These are phyloP conservation scores for Claviceps maximensis DNA, from an alignment of 2,329 filamentous ascomycete genomes.

Conservation along the genomic window DNA sequence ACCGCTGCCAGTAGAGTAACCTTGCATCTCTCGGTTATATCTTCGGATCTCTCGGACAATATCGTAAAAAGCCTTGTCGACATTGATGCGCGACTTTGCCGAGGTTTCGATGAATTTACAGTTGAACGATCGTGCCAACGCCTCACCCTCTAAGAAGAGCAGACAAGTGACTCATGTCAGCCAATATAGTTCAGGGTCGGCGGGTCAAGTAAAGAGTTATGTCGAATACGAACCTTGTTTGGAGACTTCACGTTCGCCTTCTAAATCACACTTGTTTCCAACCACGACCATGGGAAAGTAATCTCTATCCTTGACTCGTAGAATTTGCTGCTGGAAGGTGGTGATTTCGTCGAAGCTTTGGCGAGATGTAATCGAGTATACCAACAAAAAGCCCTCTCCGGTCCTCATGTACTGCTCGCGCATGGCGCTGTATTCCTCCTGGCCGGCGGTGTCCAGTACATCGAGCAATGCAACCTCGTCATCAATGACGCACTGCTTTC, in stretches of 20 bases:
- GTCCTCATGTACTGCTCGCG: slow-evolving; percentile 99
- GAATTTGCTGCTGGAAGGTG: slow-evolving; percentile 97
- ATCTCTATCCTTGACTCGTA: slow-evolving; percentile 98
- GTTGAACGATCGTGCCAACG: slow-evolving; percentile 71
- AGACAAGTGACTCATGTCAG: not conserved
- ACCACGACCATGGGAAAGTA: slow-evolving; percentile 99
- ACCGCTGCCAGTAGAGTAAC: slow-evolving; percentile 61
- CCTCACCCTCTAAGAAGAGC: slow-evolving; percentile 62
- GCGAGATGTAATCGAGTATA: slow-evolving; percentile 95
- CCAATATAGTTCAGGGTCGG: not conserved
- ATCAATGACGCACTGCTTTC: slow-evolving; percentile 98
- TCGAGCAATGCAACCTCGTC: slow-evolving; percentile 96
- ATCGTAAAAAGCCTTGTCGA: slow-evolving; percentile 97
- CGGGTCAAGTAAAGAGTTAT: not conserved
- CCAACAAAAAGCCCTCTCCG: slow-evolving; percentile 91
- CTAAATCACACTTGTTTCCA: slow-evolving; percentile 98
- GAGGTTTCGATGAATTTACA: slow-evolving; percentile 99
- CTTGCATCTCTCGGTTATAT: slow-evolving; percentile 97
- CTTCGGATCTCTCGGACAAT: slow-evolving; percentile 94
- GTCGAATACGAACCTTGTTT: slow-evolving; percentile 58
- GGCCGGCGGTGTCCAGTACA: slow-evolving; percentile 93
- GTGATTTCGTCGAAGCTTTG: slow-evolving; percentile 98
- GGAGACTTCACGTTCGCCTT: slow-evolving; percentile 79
- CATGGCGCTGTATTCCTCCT: slow-evolving; percentile 99
- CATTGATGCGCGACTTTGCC: slow-evolving; percentile 94